Conservation (phyloP, 257 asterid genomes). For the Nicotiana knightiana region DNA sequence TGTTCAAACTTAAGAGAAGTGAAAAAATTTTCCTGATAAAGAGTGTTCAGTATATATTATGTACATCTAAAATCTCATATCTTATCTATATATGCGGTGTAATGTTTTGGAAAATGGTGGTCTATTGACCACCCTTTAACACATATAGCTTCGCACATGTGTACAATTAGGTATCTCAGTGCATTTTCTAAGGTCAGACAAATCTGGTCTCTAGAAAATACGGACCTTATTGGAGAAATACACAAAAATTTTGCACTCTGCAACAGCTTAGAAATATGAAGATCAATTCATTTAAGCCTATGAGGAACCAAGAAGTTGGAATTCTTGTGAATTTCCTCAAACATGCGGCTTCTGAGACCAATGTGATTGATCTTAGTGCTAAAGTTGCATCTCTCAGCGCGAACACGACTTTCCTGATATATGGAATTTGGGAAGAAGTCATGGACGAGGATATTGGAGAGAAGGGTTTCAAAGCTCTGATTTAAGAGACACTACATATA, state of each 20-base stretch:
- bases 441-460: slow-evolving; percentile 16
- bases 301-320: slow-evolving; percentile 24
- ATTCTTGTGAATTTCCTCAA: not conserved
- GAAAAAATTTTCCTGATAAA: too few relatives aligned
- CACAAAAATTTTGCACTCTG: slow-evolving; percentile 30
- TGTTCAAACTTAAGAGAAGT: too few relatives aligned
- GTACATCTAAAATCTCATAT: too few relatives aligned
- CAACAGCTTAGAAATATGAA: slow-evolving; percentile 26
- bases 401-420: slow-evolving; percentile 30
- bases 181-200: slow-evolving; percentile 17
- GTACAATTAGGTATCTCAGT: not conserved
- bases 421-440: slow-evolving; percentile 32
- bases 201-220: slow-evolving; percentile 7
- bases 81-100: too few relatives aligned
- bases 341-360: not conserved
- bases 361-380: slow-evolving; percentile 23
- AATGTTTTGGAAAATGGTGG: too few relatives aligned
- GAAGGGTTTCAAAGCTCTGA: too few relatives aligned
- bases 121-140: too few relatives aligned
- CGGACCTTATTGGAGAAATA: slow-evolving; percentile 35
- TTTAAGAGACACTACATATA: too few relatives aligned
- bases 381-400: slow-evolving; percentile 13
- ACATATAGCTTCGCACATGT: too few relatives aligned
- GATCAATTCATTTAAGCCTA: slow-evolving; percentile 19
- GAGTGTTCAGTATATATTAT: too few relatives aligned